These are phyloP conservation scores for Gossypium bickii DNA, from an alignment of 345 rosid species.

Conservation along the genomic window DNA sequence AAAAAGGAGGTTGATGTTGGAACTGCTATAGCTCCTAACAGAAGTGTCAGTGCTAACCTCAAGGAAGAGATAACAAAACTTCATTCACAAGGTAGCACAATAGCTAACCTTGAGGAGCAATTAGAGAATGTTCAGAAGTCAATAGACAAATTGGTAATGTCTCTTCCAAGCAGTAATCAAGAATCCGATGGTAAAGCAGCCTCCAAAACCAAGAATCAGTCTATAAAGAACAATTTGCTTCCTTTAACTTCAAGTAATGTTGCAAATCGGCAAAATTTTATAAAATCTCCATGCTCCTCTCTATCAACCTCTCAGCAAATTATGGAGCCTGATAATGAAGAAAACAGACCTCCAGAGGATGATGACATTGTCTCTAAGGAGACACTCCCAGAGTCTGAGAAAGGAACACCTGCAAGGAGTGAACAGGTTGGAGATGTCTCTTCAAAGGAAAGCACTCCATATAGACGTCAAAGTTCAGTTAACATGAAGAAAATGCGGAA, in stretches of 20 bases:
- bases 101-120: constrained; percentile 92
- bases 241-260: constrained; percentile 79
- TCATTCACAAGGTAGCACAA: constrained; percentile 92
- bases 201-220: constrained; percentile 61
- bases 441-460: constrained; percentile 76
- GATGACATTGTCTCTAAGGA: constrained; percentile 39
- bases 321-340: constrained; percentile 56
- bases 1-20: constrained; percentile 56
- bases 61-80: constrained; percentile 98
- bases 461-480: constrained; percentile 76
- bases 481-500: constrained; percentile 98
- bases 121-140: constrained; percentile 97
- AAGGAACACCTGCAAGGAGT: constrained; percentile 67
- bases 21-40: constrained; percentile 56
- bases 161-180: constrained; percentile 64
- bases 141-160: constrained; percentile 91
- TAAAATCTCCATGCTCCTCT: constrained; percentile 90
- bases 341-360: constrained; percentile 78
- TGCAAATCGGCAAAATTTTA: constrained; percentile 57
- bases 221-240: constrained; percentile 75
- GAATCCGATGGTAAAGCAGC: constrained; percentile 44
- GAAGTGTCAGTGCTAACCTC: constrained; percentile 87
- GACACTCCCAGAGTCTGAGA: constrained; percentile 47
- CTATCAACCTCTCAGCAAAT: constrained; percentile 72
- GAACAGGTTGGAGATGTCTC: constrained; percentile 83